Base-by-base conservation (phyloP, 2,329 filamentous ascomycete genomes). In the Talaromyces amestolkiae region DNA sequence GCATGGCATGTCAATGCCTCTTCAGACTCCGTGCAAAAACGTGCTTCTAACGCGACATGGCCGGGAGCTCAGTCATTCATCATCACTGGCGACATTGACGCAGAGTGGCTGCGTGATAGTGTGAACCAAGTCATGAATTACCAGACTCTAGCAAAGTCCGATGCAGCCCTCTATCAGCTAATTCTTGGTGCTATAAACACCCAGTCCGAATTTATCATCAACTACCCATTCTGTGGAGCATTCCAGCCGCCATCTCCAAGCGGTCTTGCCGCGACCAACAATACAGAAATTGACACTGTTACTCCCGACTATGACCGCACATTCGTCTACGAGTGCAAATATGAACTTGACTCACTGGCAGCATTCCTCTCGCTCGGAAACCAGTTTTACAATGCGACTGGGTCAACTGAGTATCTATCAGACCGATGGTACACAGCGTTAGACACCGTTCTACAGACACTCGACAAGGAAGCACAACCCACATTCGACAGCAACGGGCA, bases 321-420 rank as follows among this genome's bases (percentile, higher is more conserved):
- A 0, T 86, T 89, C 58, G 95, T 99, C 3, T 99, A 97, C 70
- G 95, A 99, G 79, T 99, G 95, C 86, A 99, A 99, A 79, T 99
- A 98, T 78, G 95, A 99, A 81, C 87, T 99, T 24, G 95, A 99
- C 79, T 97, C 93, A 9, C 84, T 99, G 0, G 95, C 93, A 0
- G 90, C 96, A 74, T 99, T 99, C 76, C 84, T 99, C 6, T 88
- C 91, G 0, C 81, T 99, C 2, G 87, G 85, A 19, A 97, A 97
- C 72, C 89, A 97, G 71, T 98, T 96, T 78, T 85, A 95, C 79
- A 87, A 90, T 45, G 85, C 91, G 73, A 96, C 92, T 0, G 85
- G 85, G 2, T 94, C 91, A 0, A 90, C 85, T 0, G 89, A 90
- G 1, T 97, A 96, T 74, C 75, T 98, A 43, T 93, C 86, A 3